Base-by-base conservation (phyloP, 2,329 filamentous ascomycete species). In the Colletotrichum sp. region DNA sequence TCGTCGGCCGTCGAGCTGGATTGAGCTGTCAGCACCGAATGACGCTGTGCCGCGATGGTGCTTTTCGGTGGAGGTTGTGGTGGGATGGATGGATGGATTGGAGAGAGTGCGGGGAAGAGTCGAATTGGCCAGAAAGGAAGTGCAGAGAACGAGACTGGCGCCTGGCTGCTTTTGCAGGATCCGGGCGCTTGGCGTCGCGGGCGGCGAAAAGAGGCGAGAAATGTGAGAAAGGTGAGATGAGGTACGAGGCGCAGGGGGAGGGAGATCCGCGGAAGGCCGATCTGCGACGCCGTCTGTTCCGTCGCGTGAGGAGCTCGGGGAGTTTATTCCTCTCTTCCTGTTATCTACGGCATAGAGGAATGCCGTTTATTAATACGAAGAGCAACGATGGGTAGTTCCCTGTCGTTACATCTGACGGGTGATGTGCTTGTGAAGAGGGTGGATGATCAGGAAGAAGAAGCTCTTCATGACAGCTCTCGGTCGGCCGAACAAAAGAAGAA, bases 261-360 rank as follows among this genome's bases (percentile, higher is more conserved):
- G 34, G 34, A 61, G 36, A 57, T 68, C 64, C 64, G 70, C 73
- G 64, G 64, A 64, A 15, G 34, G 48, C 70, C 74, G 65, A 76
- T 74, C 70, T 76, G 74, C 64, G 74, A 76, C 74, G 16, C 74
- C 36, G 59, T 65, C 6, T n/a, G 65, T 69, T 69, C 74, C 74
- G 70, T 12, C 28, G 34, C 34, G 16, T 15, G 71, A n/a, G 44
- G 12, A 65, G 64, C 59, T 68, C n/a, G 71, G 34, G 64, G 25
- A 44, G 11, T 36, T 52, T 52, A 22, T 22, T 52, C 11, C n/a
- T 52, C n/a, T 25, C 6, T 52, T 22, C 12, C 39, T 52, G 44
- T 22, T 13, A 52, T 52, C 44, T 19, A 39, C 36, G 36, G 15
- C 1, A 0, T 3, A 13, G 44, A 13, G 6, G 1, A 11, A 13